phyloP scores from a whole-genome alignment of 2,329 filamentous ascomycete genomes.

The Paradendryphiella salina region DNA sequence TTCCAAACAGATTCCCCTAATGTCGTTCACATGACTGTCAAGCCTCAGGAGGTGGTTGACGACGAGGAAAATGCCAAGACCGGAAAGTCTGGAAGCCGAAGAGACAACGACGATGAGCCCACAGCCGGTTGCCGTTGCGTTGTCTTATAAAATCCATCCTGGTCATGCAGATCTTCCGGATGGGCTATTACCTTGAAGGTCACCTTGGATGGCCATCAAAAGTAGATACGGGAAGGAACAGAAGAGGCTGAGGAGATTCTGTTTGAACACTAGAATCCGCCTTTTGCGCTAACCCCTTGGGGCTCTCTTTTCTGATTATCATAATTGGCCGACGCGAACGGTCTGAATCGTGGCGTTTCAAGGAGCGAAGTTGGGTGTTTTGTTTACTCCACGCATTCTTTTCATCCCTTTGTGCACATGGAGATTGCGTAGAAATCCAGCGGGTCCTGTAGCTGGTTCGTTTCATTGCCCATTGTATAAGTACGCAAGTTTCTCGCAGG shows the following conservation, averaged over 20 bases:
- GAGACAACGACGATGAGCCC: constrained; percentile 60
- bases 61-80: constrained; percentile 77
- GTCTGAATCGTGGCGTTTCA: constrained; percentile 7
- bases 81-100: constrained; percentile 57
- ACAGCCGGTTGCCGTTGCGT: constrained; percentile 65
- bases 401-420: constrained; percentile 20
- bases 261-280: background rate
- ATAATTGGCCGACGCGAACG: constrained; percentile 7
- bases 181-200: background rate
- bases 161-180: background rate
- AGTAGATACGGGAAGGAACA: constrained; percentile 1
- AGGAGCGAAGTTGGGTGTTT: constrained; percentile 4
- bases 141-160: constrained; percentile 55
- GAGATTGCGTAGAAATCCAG: constrained; percentile 1
- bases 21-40: constrained; percentile 92
- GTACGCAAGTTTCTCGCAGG: constrained; percentile 12
- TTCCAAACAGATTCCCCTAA: constrained; percentile 76
- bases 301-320: constrained; percentile 3
- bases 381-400: constrained; percentile 7
- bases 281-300: background rate
- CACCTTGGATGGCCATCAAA: background rate
- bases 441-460: constrained; percentile 5
- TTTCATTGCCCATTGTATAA: constrained; percentile 18
- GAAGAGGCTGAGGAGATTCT: background rate
- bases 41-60: constrained; percentile 79